phyloP scores from a whole-genome alignment of 2,329 filamentous ascomycete genomes.

The Aspergillus sclerotialis region DNA sequence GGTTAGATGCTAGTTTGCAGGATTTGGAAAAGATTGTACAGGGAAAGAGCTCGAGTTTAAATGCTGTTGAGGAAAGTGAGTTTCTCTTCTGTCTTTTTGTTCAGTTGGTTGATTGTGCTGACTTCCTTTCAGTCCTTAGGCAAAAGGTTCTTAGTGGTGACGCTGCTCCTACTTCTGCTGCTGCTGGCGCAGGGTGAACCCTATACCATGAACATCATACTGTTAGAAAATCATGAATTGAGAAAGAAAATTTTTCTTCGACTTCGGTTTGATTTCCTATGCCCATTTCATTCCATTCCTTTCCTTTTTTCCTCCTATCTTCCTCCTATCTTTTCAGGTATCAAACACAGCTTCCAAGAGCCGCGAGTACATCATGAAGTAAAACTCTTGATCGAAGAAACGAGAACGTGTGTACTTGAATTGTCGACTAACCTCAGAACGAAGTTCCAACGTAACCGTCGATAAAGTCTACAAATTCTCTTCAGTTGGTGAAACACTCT shows the following conservation, averaged over 20 bases:
- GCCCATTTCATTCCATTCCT: too few species aligned
- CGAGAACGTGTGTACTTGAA: too few species aligned
- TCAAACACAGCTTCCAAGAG: too few species aligned
- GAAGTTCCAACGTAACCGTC: too few species aligned
- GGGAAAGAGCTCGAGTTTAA: constrained; percentile 74
- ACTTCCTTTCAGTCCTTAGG: constrained; percentile 37
- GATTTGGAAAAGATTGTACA: constrained; percentile 63
- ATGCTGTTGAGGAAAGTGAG: constrained; percentile 81
- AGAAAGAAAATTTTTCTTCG: neutral
- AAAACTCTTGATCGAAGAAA: too few species aligned
- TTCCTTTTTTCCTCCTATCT: too few species aligned
- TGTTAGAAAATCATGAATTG: neutral
- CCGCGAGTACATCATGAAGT: too few species aligned
- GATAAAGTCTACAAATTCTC: too few species aligned
- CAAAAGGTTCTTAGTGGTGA: constrained; percentile 46
- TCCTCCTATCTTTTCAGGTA: too few species aligned
- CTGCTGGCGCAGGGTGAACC: constrained; percentile 17
- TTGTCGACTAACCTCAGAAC: too few species aligned
- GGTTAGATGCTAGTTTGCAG: constrained; percentile 57
- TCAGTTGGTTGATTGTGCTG: constrained; percentile 11
- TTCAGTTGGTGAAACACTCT: too few species aligned
- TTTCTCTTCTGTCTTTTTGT: constrained; percentile 5
- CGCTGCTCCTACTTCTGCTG: constrained; percentile 25
- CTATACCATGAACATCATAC: constrained; percentile 1
- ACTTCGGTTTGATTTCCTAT: neutral